Conservation (phyloP, 1,139 yeast genomes). For the Hansenula lynferdii region DNA sequence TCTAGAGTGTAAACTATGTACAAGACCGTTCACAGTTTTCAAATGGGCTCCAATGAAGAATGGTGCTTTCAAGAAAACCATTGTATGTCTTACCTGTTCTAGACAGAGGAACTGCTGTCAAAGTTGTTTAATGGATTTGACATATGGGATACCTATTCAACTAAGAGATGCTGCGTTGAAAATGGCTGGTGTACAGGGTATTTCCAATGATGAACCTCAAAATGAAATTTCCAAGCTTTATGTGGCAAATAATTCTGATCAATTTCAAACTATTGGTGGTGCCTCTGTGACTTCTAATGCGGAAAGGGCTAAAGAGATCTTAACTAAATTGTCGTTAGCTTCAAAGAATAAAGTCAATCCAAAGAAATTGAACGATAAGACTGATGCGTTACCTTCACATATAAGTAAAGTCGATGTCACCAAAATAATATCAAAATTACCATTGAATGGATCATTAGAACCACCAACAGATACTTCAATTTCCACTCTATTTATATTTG, state of each 20-base stretch:
- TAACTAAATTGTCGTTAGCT: slow-evolving; percentile 21
- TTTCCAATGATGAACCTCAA: slow-evolving; percentile 35
- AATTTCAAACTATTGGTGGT: slow-evolving; percentile 33
- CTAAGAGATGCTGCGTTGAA: slow-evolving; percentile 78
- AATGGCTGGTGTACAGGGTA: slow-evolving; percentile 55
- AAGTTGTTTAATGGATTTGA: slow-evolving; percentile 75
- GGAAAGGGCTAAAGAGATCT: slow-evolving; percentile 29
- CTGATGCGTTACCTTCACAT: slow-evolving; percentile 15
- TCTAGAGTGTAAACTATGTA: slow-evolving; percentile 73
- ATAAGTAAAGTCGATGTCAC: slow-evolving; percentile 39
- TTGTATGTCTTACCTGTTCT: slow-evolving; percentile 76
- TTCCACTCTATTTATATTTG: slow-evolving; percentile 66
- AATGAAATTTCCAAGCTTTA: slow-evolving; percentile 48
- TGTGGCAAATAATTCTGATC: slow-evolving; percentile 45
- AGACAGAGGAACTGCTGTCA: slow-evolving; percentile 81
- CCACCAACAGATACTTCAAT: slow-evolving; percentile 39
- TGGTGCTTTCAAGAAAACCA: slow-evolving; percentile 42
- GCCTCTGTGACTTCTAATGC: slow-evolving; percentile 29
- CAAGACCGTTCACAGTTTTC: slow-evolving; percentile 78
- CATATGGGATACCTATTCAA: slow-evolving; percentile 73
- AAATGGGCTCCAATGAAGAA: slow-evolving; percentile 54
- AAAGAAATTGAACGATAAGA: slow-evolving; percentile 7
- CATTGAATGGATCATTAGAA: slow-evolving; percentile 50
- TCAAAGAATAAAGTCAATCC: slow-evolving; percentile 9
- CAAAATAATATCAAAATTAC: slow-evolving; percentile 48